Base-by-base conservation (phyloP, 139 green algal species). In the Closterium sp. region DNA sequence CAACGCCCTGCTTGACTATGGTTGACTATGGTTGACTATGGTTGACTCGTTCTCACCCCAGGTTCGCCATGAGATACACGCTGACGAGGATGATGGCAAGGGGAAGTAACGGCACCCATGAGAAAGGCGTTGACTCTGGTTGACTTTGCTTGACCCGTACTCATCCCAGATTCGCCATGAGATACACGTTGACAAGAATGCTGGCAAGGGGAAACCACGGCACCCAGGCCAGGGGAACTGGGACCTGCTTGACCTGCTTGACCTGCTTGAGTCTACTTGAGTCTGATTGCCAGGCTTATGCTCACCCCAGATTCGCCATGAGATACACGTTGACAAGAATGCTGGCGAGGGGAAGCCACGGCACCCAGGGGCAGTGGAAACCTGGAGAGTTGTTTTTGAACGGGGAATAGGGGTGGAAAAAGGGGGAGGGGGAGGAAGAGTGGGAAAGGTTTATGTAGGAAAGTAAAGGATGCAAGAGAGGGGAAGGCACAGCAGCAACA, bases 271-370 rank as follows among this genome's bases (percentile, higher is more conserved):
- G n/a, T n/a, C n/a, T n/a, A n/a, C n/a, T 70, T 70, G 45, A 70
- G 3, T 70, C 5, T 70, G 45, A 13, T 19, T 70, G 45, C n/a
- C n/a, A n/a, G 30, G 10, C 45, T 70, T 4, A 1, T 70, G 5
- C 86, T 34, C 22, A 86, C 91, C 87, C 86, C 30, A 93, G 7
- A 9, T 93, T 93, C 5, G 88, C 24, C 27, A 94, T 84, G 21
- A 94, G 62, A 17, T 94, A 94, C 45, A 70, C 45, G 45, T 94
- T 94, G 89, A 94, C 87, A 2, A 94, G 28, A 9, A 94, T 91
- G 50, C 89, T 94, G 29, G 91, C 38, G 22, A 93, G 21, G 87
- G 90, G 92, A 19, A 94, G 91, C 50, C 31, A 34, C 13, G 84
- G 90, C 45, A 94, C 91, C 29, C 38, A 45, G 38, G 38, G 38